Base-by-base conservation (phyloP, 2,329 filamentous ascomycete genomes). In the Gliomastix tumulicola region DNA sequence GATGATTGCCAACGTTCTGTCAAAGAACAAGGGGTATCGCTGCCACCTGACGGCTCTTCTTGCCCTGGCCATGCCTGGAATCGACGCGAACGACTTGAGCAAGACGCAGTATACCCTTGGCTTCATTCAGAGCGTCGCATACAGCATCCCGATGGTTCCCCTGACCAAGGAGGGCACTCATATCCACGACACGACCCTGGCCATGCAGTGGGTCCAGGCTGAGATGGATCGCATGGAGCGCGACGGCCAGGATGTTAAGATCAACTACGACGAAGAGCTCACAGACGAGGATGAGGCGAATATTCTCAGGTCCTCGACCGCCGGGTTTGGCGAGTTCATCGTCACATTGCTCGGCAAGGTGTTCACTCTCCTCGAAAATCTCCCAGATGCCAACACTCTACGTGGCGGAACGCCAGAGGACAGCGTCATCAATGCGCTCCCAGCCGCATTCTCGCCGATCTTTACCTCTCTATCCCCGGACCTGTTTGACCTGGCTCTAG, bases 71-170 rank as follows among this genome's bases (percentile, higher is more conserved):
- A 68, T 98, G 21, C 94, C 94, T 1, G 94, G 92, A 17, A 94
- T 98, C 40, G 94, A 98, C 61, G 89, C 94, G 44, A 98, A 98
- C 55, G 92, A 98, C 60, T 67, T 98, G 19, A 89, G 92, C 55
- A 98, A 98, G 69, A 97, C 92, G 1, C 76, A 95, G 49, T 87
- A 95, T 59, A 94, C 92, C 0, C 70, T 98, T 40, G 87, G 89
- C 47, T 96, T 96, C 56, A 92, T 98, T 39, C 90, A 97, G 59
- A 85, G 87, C 40, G 87, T 97, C 11, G 90, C 88, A 41, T 97
- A 96, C 65, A 94, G 90, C 51, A 94, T 98, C 36, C 94, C 92
- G 0, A 86, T 98, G 53, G 79, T 85, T 40, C 84, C 94, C 41
- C 66, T 98, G 35, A 51, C 45, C 12, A 57, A 49, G 4, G 79